Evolutionary conservation across 306 rosid species (phyloP).

Genomic region (Prunus kanzakura): DNA sequence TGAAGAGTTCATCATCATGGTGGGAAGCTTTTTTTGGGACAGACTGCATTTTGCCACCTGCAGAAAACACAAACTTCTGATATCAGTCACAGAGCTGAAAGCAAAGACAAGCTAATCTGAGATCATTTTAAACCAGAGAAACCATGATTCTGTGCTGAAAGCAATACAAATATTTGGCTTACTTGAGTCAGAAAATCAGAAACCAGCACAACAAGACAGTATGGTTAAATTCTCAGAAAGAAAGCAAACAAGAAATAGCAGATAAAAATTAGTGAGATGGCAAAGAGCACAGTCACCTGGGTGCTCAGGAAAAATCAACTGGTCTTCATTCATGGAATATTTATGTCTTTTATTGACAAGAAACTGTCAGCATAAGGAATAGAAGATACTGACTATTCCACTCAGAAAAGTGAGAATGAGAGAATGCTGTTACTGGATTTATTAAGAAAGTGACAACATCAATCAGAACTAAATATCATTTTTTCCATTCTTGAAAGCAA

Average conservation of each 20-base stretch:
- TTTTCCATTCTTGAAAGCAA: background rate
- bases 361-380: background rate
- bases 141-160: too few species aligned
- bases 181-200: too few species aligned
- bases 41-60: conserved; percentile 27
- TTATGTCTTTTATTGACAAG: background rate
- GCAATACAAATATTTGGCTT: too few species aligned
- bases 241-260: background rate
- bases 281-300: background rate
- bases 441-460: background rate
- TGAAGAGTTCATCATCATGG: conserved; percentile 42
- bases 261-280: background rate
- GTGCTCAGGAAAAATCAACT: background rate
- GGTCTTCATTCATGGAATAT: background rate
- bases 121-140: background rate
- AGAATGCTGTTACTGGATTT: background rate
- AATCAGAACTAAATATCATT: background rate
- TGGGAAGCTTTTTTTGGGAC: conserved; percentile 22
- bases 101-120: background rate
- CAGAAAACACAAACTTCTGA: background rate
- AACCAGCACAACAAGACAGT: background rate
- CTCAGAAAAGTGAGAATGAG: background rate
- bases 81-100: background rate
- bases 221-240: background rate
- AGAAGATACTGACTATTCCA: background rate